Evolutionary conservation across 1,284 basidiomycete genomes (phyloP), one percentile per base, ranked within the genome.

Genomic region (Microbotryum scabiosae): DNA sequence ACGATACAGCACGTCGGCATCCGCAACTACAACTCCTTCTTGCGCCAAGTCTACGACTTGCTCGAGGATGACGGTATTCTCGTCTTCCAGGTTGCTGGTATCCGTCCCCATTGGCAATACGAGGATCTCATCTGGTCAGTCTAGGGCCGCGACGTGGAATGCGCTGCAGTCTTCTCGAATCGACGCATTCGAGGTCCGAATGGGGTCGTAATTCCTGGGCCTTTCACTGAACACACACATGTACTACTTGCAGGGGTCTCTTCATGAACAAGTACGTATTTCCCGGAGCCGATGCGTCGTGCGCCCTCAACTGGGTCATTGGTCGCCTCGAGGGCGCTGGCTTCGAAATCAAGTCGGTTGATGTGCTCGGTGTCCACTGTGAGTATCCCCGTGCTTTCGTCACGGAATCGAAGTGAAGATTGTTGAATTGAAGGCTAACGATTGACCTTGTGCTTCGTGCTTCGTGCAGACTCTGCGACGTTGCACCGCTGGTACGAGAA

Each of bases 221-320:
- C 5, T 49, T 16, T 1, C 23, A 49, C 48, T 49, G 20, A 41
- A 12, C 36, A 41, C 36, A 41, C 20, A 45, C n/a, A 23, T 55
- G 50, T 68, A 53, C 32, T 62, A 25, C 36, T 16, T 57, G 20
- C 48, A 85, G 83, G 85, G 88, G 86, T 65, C 79, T 90, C 23
- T 89, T 88, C 81, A 94, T 94, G 69, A 69, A 68, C 65, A 67
- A 69, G 49, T 69, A 71, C 47, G 66, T 97, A 74, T 98, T 97
- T 85, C 93, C 96, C 56, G 94, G 96, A 73, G 96, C 96, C 9
- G 94, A 99, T 72, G 93, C 93, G 1, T 89, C 86, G 8, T 90
- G 90, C 76, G 88, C 92, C 48, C 85, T 98, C 58, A 90, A 89
- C 61, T 98, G 94, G 94, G 92, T 97, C 62, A 83, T 98, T 65